Conservation (phyloP, 1,139 yeast genomes). For the Wickerhamiella pararugosa region DNA sequence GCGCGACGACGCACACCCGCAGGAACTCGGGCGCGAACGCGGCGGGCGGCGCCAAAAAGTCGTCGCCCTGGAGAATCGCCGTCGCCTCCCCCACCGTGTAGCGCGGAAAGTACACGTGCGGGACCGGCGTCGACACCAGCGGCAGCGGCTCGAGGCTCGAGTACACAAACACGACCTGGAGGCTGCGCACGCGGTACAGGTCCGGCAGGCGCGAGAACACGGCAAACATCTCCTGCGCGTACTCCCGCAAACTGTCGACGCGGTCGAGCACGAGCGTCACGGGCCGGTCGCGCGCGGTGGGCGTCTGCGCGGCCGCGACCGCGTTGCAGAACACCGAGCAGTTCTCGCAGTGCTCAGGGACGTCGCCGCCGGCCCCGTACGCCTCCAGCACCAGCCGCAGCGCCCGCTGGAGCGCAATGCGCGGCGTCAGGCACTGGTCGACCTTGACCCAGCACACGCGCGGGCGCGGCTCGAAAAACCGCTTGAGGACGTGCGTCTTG, state of each 20-base stretch:
- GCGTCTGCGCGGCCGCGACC: too few relatives aligned
- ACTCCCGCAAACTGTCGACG: conserved; percentile 40
- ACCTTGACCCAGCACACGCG: conserved; percentile 21
- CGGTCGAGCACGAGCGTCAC: conserved; percentile 47
- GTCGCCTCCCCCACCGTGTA: conserved; percentile 32
- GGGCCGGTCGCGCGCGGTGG: conserved; percentile 22
- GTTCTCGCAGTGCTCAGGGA: conserved; percentile 29
- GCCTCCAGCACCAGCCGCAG: conserved; percentile 18
- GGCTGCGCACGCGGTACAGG: conserved; percentile 18
- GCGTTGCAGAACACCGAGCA: conserved; percentile 33
- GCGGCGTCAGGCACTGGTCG: conserved; percentile 24
- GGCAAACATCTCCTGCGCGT: conserved; percentile 31
- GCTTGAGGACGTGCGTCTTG: conserved; percentile 18
- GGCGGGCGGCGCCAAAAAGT: conserved; percentile 16
- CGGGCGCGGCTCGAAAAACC: conserved; percentile 12
- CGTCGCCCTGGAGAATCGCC: conserved; percentile 19
- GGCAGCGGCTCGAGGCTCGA: conserved; percentile 33
- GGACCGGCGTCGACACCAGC: conserved; percentile 34
- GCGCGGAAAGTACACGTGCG: conserved; percentile 35
- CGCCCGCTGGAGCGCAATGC: conserved; percentile 25
- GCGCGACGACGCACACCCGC: conserved; percentile 38
- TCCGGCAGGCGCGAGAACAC: conserved; percentile 38
- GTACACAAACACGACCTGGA: conserved; percentile 26
- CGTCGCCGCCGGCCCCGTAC: conserved; percentile 13
- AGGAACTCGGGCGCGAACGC: conserved; percentile 25